Evolutionary conservation across 2,329 filamentous ascomycete species (phyloP).

Genomic region (Aspergillus glaucus): DNA sequence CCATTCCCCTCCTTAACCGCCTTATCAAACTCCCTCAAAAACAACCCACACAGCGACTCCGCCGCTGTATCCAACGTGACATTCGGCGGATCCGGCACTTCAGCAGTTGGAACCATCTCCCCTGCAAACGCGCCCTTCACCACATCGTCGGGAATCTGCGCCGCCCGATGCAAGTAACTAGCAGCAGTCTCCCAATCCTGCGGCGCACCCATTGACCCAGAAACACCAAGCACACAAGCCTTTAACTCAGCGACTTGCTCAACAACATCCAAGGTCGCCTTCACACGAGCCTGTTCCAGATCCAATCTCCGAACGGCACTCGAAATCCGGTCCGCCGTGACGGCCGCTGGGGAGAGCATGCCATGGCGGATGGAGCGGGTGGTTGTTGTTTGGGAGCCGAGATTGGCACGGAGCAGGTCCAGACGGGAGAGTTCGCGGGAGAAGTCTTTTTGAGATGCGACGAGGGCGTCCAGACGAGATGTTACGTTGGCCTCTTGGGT

Average conservation of each 20-base stretch:
- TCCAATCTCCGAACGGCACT: constrained; percentile 82
- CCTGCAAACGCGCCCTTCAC: constrained; percentile 80
- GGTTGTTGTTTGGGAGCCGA: constrained; percentile 79
- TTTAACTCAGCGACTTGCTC: constrained; percentile 97
- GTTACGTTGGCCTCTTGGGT: constrained; percentile 69
- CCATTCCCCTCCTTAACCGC: constrained; percentile 83
- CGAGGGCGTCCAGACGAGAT: constrained; percentile 64
- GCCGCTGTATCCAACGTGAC: constrained; percentile 81
- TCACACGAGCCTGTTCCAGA: constrained; percentile 83
- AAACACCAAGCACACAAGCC: constrained; percentile 87
- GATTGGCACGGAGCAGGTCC: constrained; percentile 79
- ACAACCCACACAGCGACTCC: constrained; percentile 82
- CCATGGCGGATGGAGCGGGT: constrained; percentile 78
- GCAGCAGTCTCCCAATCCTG: constrained; percentile 99
- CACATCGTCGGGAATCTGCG: constrained; percentile 72
- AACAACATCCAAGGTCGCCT: constrained; percentile 82
- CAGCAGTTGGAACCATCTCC: constrained; percentile 87
- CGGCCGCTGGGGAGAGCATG: constrained; percentile 81
- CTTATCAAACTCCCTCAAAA: constrained; percentile 90
- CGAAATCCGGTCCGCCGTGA: constrained; percentile 79
- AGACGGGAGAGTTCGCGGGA: constrained; percentile 79
- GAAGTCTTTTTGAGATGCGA: constrained; percentile 79
- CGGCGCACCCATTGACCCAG: constrained; percentile 92
- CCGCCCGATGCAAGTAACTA: constrained; percentile 76
- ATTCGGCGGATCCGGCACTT: constrained; percentile 86